Percentiles rank a stretch among this genome's conserved stretches.
phyloP scores from a whole-genome alignment of 75 land plant genomes.

The Pinus tabuliformis region DNA sequence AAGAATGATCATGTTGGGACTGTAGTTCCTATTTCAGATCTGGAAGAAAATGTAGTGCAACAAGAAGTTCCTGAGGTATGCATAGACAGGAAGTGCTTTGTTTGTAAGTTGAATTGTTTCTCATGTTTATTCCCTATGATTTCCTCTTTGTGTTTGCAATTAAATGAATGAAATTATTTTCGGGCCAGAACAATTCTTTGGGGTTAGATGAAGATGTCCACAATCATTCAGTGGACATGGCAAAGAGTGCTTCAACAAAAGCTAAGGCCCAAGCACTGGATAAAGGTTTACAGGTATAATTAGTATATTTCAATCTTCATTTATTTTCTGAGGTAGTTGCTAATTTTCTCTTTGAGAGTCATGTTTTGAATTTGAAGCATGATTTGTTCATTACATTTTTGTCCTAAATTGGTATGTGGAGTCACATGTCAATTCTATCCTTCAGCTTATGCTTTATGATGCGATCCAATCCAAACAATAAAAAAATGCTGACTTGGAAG shows the following conservation, averaged over 20 bases:
- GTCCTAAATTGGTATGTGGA: not conserved
- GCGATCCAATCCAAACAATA: slow-evolving; percentile 44
- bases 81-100: not conserved
- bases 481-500: slow-evolving; percentile 77
- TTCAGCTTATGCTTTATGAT: not conserved
- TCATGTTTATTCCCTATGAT: not conserved
- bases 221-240: slow-evolving; percentile 15
- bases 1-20: not conserved
- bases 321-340: not conserved
- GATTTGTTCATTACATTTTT: not conserved
- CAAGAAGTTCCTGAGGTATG: slow-evolving; percentile 12
- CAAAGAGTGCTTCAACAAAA: slow-evolving; percentile 53
- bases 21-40: not conserved
- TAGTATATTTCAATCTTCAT: not conserved
- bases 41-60: slow-evolving; percentile 1
- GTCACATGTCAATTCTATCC: not conserved
- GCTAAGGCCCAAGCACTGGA: slow-evolving; percentile 79
- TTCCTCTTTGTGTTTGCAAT: slow-evolving; percentile 1
- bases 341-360: not conserved
- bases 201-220: slow-evolving; percentile 31
- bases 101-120: not conserved
- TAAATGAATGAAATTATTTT: not conserved
- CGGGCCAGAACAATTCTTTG: slow-evolving; percentile 24
- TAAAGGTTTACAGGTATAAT: slow-evolving; percentile 71
- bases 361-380: slow-evolving; percentile 3